These are phyloP conservation scores for Gastrodia elata DNA, from an alignment of 106 monocot genomes.

Conservation along the genomic window DNA sequence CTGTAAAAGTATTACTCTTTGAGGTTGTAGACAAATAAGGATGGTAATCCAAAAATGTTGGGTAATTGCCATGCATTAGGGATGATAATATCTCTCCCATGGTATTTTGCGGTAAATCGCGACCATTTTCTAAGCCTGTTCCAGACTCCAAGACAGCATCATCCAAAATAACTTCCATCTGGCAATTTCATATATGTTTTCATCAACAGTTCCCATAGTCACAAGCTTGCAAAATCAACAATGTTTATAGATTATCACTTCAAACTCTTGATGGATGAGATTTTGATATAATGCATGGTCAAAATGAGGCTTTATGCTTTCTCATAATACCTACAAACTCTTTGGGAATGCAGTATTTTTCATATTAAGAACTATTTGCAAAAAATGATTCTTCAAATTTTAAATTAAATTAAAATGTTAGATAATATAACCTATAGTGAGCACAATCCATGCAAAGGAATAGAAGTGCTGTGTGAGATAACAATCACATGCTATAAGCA, in stretches of 20 bases:
- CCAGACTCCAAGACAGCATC: slow-evolving; percentile 79
- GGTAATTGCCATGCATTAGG: slow-evolving; percentile 13
- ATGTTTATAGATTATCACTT: not conserved
- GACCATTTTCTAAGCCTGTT: slow-evolving; percentile 30
- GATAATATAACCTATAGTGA: too few relatives aligned
- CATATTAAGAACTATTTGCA: too few relatives aligned
- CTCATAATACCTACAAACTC: too few relatives aligned
- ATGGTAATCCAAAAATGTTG: not conserved
- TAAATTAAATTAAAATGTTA: too few relatives aligned
- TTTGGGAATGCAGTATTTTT: too few relatives aligned
- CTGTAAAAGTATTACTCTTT: not conserved
- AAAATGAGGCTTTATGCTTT: too few relatives aligned
- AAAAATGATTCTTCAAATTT: not conserved
- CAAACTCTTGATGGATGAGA: too few relatives aligned
- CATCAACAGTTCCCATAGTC: slow-evolving; percentile 82
- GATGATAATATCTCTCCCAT: slow-evolving; percentile 92
- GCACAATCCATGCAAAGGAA: too few relatives aligned
- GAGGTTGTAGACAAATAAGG: not conserved
- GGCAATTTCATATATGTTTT: slow-evolving; percentile 91
- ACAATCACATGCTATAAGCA: not conserved
- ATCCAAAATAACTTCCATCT: slow-evolving; percentile 84
- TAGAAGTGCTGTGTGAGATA: too few relatives aligned
- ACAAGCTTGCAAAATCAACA: slow-evolving; percentile 53
- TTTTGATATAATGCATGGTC: too few relatives aligned
- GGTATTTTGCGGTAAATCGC: slow-evolving; percentile 75